Percentiles rank a stretch among this genome's conserved stretches.
phyloP scores from a whole-genome alignment of 2,329 filamentous ascomycete species.

The Ophiocordyceps camponoti-rufipedis region DNA sequence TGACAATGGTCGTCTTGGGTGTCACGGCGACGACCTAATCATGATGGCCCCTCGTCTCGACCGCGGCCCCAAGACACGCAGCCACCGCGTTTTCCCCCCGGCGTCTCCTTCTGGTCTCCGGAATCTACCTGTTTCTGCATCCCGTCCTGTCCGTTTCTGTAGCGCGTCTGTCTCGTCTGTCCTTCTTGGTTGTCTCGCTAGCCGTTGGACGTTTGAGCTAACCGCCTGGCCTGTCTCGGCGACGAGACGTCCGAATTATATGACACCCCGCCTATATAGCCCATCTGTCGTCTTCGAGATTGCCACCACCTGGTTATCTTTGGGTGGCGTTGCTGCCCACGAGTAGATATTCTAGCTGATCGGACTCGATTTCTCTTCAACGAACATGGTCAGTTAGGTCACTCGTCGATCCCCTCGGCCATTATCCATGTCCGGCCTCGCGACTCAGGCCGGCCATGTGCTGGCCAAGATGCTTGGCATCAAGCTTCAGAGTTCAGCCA shows the following conservation, averaged over 20 bases:
- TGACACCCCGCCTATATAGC: not conserved
- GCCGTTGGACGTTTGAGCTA: not conserved
- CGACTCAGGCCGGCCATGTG: constrained; percentile 46
- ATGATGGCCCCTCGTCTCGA: not conserved
- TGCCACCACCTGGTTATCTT: not conserved
- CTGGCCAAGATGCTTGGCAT: constrained; percentile 71
- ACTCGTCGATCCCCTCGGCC: not conserved
- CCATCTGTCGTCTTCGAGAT: not conserved
- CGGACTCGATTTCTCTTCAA: not conserved
- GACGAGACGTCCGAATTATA: constrained; percentile 6
- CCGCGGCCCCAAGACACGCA: not conserved
- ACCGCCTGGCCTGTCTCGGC: constrained; percentile 9
- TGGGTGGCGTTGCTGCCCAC: not conserved
- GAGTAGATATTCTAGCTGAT: too few species aligned
- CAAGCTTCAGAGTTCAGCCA: constrained; percentile 44
- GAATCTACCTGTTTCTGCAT: not conserved
- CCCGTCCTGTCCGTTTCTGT: not conserved
- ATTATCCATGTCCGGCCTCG: constrained; percentile 16
- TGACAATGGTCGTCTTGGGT: too few species aligned
- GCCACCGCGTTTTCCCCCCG: not conserved
- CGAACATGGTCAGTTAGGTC: not conserved
- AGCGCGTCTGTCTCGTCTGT: not conserved
- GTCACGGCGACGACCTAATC: too few species aligned
- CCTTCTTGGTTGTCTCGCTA: not conserved
- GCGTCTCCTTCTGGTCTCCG: not conserved